These are phyloP conservation scores for Zychaea mexicana DNA, from an alignment of 371 early-diverging fungal genomes.

Conservation along the genomic window DNA sequence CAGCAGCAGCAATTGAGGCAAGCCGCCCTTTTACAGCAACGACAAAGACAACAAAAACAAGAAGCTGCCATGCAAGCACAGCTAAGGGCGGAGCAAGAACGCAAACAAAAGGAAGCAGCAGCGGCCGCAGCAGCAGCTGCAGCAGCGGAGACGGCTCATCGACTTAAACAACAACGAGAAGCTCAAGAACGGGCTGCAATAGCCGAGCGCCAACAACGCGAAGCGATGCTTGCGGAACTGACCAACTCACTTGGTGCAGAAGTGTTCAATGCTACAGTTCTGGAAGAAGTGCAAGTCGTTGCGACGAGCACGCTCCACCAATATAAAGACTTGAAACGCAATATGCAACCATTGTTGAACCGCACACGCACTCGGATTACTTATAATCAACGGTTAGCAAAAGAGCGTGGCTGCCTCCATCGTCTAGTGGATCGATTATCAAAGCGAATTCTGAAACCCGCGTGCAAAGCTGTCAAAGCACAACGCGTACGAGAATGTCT, in stretches of 20 bases:
- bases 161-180: conserved; percentile 4
- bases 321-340: conserved; percentile 6
- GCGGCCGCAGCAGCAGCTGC: conserved; percentile 9
- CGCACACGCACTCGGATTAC: conserved; percentile 16
- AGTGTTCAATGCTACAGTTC: neutral
- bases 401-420: conserved; percentile 7
- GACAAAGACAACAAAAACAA: conserved; percentile 1
- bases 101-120: neutral
- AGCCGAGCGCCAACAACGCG: neutral
- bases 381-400: conserved; percentile 6
- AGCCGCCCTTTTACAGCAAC: neutral
- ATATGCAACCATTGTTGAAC: conserved; percentile 1
- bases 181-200: conserved; percentile 12
- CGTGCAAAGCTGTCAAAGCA: neutral
- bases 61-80: neutral
- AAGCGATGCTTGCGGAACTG: conserved; percentile 7
- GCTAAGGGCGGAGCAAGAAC: neutral
- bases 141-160: conserved; percentile 7
- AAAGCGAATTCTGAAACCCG: neutral
- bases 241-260: neutral
- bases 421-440: neutral
- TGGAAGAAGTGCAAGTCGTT: conserved; percentile 8
- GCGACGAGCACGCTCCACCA: conserved; percentile 3
- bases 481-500: neutral
- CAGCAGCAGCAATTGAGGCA: neutral